phyloP scores from a whole-genome alignment of 2,329 filamentous ascomycete genomes.

The Huntiella omanensis region DNA sequence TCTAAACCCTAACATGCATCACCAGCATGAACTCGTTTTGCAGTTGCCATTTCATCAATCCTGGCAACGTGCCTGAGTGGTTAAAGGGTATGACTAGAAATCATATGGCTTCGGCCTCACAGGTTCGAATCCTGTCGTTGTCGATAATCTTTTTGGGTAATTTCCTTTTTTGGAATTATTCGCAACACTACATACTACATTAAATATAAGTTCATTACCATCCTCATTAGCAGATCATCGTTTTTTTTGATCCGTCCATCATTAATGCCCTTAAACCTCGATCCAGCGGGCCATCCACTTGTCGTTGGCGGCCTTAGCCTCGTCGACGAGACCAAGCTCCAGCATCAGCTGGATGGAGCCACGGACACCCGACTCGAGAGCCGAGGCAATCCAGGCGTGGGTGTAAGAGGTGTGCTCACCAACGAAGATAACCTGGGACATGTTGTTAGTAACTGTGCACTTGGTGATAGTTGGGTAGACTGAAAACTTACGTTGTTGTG shows the following conservation, averaged over 20 bases:
- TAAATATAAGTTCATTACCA: background rate
- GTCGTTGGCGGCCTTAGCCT: conserved; percentile 43
- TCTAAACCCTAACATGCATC: too few relatives aligned
- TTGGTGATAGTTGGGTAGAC: background rate
- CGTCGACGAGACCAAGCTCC: conserved; percentile 45
- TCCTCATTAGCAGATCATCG: background rate
- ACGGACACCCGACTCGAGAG: conserved; percentile 47
- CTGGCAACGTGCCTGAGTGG: conserved; percentile 9
- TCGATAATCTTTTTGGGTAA: conserved; percentile 1
- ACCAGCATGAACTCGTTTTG: too few relatives aligned
- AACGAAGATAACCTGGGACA: conserved; percentile 39
- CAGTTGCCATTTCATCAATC: too few relatives aligned
- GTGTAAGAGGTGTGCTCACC: conserved; percentile 54
- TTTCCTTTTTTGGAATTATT: conserved; percentile 1
- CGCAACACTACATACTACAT: background rate
- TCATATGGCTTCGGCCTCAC: conserved; percentile 10
- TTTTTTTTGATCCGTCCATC: background rate
- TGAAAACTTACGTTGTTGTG: conserved; percentile 12
- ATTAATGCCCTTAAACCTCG: conserved; percentile 17
- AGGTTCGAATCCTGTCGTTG: conserved; percentile 11
- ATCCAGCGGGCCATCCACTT: conserved; percentile 56
- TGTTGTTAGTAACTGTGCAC: background rate
- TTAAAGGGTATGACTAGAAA: conserved; percentile 11
- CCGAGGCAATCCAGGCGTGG: conserved; percentile 51
- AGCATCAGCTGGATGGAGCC: conserved; percentile 45